Evolutionary conservation across 176 grass and related monocot genomes (phyloP).

Genomic region (Triticum monococcum): DNA sequence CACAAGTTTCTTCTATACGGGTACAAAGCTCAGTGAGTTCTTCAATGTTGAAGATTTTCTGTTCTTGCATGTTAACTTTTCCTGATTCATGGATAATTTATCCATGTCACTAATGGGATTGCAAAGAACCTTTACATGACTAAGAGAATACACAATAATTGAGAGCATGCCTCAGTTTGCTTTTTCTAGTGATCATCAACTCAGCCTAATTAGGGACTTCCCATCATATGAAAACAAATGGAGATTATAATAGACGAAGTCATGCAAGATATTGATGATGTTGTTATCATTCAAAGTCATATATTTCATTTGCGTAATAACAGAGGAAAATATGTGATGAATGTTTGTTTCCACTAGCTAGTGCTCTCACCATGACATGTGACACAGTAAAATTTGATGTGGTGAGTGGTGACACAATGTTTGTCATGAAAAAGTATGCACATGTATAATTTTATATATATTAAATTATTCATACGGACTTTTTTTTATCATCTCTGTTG

Average conservation of each 20-base stretch:
- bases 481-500: neutral
- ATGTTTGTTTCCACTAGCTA: neutral
- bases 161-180: neutral
- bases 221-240: neutral
- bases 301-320: neutral
- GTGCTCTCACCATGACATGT: neutral
- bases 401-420: neutral
- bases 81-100: neutral
- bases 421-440: neutral
- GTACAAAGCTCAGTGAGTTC: slow-evolving; percentile 22
- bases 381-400: neutral
- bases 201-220: neutral
- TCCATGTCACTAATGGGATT: neutral
- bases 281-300: neutral
- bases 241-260: neutral
- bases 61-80: slow-evolving; percentile 17
- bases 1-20: slow-evolving; percentile 11
- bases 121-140: neutral
- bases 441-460: neutral
- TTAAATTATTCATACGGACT: neutral
- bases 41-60: slow-evolving; percentile 11
- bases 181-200: neutral
- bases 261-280: neutral
- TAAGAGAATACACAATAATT: neutral
- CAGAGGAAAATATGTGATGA: neutral